Evolutionary conservation across 106 monocot genomes (phyloP).

Genomic region (Acorus calamus): DNA sequence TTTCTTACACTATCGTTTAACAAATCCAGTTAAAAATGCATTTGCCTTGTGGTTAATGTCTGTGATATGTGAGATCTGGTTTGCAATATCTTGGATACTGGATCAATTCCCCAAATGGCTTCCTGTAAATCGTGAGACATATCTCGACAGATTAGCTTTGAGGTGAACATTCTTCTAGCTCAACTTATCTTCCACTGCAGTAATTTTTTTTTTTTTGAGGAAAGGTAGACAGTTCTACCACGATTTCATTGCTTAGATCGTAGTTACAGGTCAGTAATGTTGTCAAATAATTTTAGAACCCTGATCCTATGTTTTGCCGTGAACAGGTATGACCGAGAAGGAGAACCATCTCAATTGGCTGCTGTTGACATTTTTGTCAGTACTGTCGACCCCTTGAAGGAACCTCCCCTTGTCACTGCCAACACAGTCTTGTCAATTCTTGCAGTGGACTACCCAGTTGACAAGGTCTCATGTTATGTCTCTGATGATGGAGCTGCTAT

Average conservation of each 20-base stretch:
- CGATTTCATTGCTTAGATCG: no score
- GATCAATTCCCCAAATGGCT: conserved; percentile 71
- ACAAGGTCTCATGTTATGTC: conserved; percentile 84
- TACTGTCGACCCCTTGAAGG: conserved; percentile 84
- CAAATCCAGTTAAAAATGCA: conserved; percentile 51
- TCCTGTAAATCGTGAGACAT: conserved; percentile 54
- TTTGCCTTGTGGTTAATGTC: conserved; percentile 42
- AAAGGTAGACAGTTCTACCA: no score
- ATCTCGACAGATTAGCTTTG: conserved; percentile 47
- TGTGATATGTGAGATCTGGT: conserved; percentile 66
- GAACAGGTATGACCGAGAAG: conserved; percentile 75
- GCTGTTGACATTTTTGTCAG: conserved; percentile 93
- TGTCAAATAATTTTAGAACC: background rate
- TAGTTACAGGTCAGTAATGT: no score
- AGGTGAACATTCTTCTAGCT: conserved; percentile 14
- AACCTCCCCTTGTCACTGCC: conserved; percentile 87
- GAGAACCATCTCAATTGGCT: conserved; percentile 79
- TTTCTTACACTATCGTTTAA: conserved; percentile 55
- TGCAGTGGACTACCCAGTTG: conserved; percentile 82
- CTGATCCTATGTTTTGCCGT: background rate
- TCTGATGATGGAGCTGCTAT: conserved; percentile 92
- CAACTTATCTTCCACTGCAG: no score
- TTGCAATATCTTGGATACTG: conserved; percentile 59
- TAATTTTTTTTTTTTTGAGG: no score
- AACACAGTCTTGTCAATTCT: conserved; percentile 84